A percentile compares a stretch with the other conserved stretches of the same genome.
phyloP scores from a whole-genome alignment of 2,329 filamentous ascomycete species.

The Teratosphaeria zuluensis region DNA sequence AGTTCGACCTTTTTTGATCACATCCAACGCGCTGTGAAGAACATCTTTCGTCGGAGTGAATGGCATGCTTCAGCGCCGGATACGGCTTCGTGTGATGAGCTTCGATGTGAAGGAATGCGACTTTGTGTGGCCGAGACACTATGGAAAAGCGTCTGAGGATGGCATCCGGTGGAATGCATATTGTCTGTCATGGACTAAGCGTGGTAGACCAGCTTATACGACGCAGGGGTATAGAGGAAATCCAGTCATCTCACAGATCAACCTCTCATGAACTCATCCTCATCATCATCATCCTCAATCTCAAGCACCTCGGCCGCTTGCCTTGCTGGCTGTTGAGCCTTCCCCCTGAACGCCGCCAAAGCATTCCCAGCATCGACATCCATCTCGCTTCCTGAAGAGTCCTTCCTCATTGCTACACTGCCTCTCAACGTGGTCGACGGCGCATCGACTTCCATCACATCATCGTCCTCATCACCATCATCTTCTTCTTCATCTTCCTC shows the following conservation, averaged over 20 bases:
- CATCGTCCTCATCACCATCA: background rate
- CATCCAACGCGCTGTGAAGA: too few species aligned
- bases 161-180: too few species aligned
- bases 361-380: slow-evolving; percentile 1
- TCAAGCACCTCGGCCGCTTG: background rate
- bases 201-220: too few species aligned
- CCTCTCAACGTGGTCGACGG: background rate
- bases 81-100: too few species aligned
- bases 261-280: background rate
- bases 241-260: background rate
- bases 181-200: too few species aligned
- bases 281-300: background rate
- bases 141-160: too few species aligned
- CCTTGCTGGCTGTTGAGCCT: background rate
- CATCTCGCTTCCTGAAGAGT: background rate
- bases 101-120: too few species aligned
- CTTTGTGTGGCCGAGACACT: too few species aligned
- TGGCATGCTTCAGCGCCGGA: too few species aligned
- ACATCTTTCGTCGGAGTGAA: too few species aligned
- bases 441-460: slow-evolving; percentile 2
- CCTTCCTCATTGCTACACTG: background rate
- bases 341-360: background rate
- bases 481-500: background rate
- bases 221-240: too few species aligned
- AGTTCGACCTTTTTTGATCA: too few species aligned